Conservation (phyloP, 352 stramenopile species). For the Pythium utonaiense region DNA sequence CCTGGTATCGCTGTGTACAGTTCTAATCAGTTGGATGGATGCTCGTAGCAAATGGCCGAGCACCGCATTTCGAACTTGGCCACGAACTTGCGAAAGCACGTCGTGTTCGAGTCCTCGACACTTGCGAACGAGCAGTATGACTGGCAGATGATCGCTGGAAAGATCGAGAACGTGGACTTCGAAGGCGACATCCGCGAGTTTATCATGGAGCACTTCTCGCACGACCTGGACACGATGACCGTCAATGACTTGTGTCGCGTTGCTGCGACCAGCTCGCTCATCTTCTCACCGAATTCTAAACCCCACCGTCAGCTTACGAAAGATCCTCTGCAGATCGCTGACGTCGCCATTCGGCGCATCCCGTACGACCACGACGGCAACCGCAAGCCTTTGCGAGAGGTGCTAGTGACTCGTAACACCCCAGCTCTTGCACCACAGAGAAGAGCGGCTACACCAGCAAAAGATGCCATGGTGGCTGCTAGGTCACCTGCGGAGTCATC, state of each 20-base stretch:
- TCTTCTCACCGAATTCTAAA: conserved; percentile 44
- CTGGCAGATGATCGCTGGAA: conserved; percentile 73
- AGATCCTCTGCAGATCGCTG: conserved; percentile 52
- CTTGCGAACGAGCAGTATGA: conserved; percentile 86
- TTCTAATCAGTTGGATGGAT: background rate
- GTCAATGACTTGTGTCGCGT: conserved; percentile 61
- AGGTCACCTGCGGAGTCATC: background rate
- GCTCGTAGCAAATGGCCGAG: conserved; percentile 70
- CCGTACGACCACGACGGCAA: conserved; percentile 64
- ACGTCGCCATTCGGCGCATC: conserved; percentile 60
- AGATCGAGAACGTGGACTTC: conserved; percentile 69
- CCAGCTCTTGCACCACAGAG: background rate
- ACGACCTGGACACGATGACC: conserved; percentile 45
- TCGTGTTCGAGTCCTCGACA: conserved; percentile 78
- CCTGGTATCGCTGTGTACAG: too few relatives aligned
- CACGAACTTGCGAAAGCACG: conserved; percentile 77
- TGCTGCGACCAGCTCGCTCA: conserved; percentile 28
- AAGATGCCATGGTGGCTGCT: background rate
- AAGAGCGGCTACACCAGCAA: background rate
- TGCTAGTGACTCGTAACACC: conserved; percentile 33
- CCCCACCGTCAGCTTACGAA: conserved; percentile 42
- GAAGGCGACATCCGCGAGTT: conserved; percentile 70
- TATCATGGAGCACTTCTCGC: conserved; percentile 40
- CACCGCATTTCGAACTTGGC: conserved; percentile 64
- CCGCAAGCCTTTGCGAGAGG: conserved; percentile 35